Conservation (phyloP, 2,329 filamentous ascomycete genomes). For the Sporothrix curviconia region DNA sequence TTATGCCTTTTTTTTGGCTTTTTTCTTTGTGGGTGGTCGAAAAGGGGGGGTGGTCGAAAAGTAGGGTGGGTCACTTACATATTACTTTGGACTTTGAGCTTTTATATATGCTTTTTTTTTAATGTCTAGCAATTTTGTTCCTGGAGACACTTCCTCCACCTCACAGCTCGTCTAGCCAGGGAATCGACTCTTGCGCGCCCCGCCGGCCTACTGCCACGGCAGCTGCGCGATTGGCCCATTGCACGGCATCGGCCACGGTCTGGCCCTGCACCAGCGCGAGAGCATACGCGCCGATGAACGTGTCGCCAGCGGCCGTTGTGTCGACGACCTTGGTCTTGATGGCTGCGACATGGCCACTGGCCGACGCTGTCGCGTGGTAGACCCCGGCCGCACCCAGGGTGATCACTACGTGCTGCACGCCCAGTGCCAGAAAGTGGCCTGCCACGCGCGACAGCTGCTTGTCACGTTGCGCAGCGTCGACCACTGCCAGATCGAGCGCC, state of each 20-base stretch:
- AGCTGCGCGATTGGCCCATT: conserved; percentile 55
- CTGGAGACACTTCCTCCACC: background rate
- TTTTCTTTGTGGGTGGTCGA: too few species aligned
- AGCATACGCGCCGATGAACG: conserved; percentile 84
- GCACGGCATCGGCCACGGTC: conserved; percentile 51
- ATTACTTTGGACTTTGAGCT: too few species aligned
- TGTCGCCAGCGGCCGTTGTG: conserved; percentile 90
- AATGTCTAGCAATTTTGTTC: too few species aligned
- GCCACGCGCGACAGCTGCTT: conserved; percentile 34
- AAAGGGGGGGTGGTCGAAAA: too few species aligned
- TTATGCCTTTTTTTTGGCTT: too few species aligned
- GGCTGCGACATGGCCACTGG: conserved; percentile 49
- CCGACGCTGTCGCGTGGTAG: conserved; percentile 48
- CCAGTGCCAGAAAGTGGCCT: conserved; percentile 49
- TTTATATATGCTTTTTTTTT: too few species aligned
- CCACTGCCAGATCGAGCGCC: conserved; percentile 7
- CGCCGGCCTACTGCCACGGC: conserved; percentile 56
- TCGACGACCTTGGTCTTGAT: conserved; percentile 73
- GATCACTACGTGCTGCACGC: conserved; percentile 71
- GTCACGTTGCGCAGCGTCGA: conserved; percentile 22
- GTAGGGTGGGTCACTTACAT: too few species aligned
- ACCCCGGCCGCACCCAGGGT: conserved; percentile 76
- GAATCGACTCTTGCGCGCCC: conserved; percentile 61
- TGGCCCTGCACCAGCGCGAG: conserved; percentile 53
- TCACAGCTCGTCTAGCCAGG: conserved; percentile 48